Evolutionary conservation across 1,284 basidiomycete genomes (phyloP), one percentile per base, ranked within the genome.

Genomic region (Ustilago crameri): DNA sequence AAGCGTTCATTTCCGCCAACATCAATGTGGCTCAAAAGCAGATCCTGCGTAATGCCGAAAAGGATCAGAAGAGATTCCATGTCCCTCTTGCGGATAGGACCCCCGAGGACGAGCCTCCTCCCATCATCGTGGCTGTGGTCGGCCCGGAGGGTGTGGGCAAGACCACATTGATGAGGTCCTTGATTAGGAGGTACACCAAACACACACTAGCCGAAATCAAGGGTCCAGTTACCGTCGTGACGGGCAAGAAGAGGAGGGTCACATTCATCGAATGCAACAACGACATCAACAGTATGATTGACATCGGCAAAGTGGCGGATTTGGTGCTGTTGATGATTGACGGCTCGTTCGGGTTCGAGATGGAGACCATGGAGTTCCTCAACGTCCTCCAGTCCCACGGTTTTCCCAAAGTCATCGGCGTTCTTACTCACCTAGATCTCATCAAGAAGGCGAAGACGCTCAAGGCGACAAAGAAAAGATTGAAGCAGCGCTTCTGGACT

Each of bases 401-500:
- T 35, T 95, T 98, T 84, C 96, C 96, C 3, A 98, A 98, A 87
- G 92, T 98, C 79, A 94, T 99, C 67, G 95, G 95, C 62, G 86
- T 99, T 53, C 90, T 99, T 42, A 92, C 94, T 22, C 96, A 99
- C 84, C 89, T 98, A 44, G 96, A 98, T 84, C 90, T 99, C 65
- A 93, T 99, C 81, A 97, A 97, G 87, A 96, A 95, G 83, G 88
- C 91, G 8, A 88, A 91, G 0, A 91, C 90, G 1, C 88, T 98
- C 47, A 92, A 91, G 64, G 90, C 90, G 48, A 95, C 93, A 51
- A 99, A 98, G 86, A 98, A 97, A 83, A 86, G 90, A 0, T 88
- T 99, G 45, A 99, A 98, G 85, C 95, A 93, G 83, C 92, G 96
- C n/a, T 99, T 99, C 86, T 99, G 96, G 95, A 94, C 95, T 0